Conservation (phyloP, 2,329 filamentous ascomycete species). For the Trichocomaceae sp. region DNA sequence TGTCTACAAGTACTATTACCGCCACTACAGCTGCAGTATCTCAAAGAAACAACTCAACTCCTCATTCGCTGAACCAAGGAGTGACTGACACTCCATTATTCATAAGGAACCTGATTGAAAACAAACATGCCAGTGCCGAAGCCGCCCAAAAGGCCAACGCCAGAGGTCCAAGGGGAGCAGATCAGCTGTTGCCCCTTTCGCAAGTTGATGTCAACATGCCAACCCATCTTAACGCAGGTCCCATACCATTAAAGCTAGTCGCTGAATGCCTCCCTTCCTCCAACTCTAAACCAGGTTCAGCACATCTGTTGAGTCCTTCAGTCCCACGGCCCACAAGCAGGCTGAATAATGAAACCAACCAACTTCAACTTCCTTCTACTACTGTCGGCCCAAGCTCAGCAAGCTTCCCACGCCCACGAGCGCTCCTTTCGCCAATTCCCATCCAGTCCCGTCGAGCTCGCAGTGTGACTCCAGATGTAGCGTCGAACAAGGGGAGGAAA, state of each 20-base stretch:
- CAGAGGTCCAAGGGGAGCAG: background rate
- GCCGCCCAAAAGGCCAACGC: constrained; percentile 2
- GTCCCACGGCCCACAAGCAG: constrained; percentile 2
- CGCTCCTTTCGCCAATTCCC: constrained; percentile 12
- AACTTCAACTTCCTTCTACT: constrained; percentile 2
- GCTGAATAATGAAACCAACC: background rate
- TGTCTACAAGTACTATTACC: background rate
- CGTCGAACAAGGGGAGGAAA: constrained; percentile 5
- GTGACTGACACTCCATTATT: constrained; percentile 12
- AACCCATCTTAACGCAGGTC: constrained; percentile 6
- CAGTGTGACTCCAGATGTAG: constrained; percentile 12
- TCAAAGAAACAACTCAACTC: background rate
- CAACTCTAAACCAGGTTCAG: constrained; percentile 17
- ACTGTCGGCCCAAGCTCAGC: background rate
- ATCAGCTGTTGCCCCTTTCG: background rate
- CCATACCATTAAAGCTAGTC: constrained; percentile 15
- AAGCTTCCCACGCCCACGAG: constrained; percentile 4
- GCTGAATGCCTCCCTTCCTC: constrained; percentile 27
- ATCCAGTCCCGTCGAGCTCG: constrained; percentile 12
- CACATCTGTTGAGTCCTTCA: constrained; percentile 13
- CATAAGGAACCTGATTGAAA: background rate
- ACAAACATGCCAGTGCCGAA: background rate
- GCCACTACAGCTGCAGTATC: background rate
- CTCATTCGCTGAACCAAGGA: constrained; percentile 13
- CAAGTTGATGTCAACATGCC: background rate